These are phyloP conservation scores for Euphorbia lathyris DNA, from an alignment of 345 rosid species.

Conservation along the genomic window DNA sequence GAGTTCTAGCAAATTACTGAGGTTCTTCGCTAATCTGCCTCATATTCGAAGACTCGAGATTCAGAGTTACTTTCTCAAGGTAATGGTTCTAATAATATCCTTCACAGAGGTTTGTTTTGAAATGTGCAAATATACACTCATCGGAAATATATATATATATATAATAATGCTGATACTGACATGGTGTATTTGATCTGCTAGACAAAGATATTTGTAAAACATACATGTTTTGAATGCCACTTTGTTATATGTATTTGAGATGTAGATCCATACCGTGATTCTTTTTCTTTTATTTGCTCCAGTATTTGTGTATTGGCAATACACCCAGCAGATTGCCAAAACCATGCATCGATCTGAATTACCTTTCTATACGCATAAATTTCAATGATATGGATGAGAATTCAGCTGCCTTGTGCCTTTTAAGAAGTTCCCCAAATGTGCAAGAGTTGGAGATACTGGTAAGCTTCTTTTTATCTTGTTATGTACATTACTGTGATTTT, in stretches of 20 bases:
- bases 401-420: conserved; percentile 53
- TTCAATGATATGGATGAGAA: conserved; percentile 57
- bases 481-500: not conserved
- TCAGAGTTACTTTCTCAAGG: conserved; percentile 69
- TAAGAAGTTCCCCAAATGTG: conserved; percentile 59
- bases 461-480: conserved; percentile 12
- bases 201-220: not conserved
- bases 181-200: not conserved
- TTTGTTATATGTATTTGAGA: conserved; percentile 4
- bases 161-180: not conserved
- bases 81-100: conserved; percentile 11
- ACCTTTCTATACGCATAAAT: conserved; percentile 58
- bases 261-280: conserved; percentile 7
- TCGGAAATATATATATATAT: too few species aligned
- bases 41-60: conserved; percentile 64
- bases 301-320: conserved; percentile 59
- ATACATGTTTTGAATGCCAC: not conserved
- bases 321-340: conserved; percentile 48
- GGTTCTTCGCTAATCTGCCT: conserved; percentile 61
- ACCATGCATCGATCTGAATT: conserved; percentile 54
- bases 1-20: conserved; percentile 48
- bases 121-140: too few species aligned
- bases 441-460: conserved; percentile 69
- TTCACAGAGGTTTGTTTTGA: not conserved
- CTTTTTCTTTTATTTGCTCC: conserved; percentile 24